Evolutionary conservation across 2,329 filamentous ascomycete species (phyloP).

Genomic region (Capronia epimyces): DNA sequence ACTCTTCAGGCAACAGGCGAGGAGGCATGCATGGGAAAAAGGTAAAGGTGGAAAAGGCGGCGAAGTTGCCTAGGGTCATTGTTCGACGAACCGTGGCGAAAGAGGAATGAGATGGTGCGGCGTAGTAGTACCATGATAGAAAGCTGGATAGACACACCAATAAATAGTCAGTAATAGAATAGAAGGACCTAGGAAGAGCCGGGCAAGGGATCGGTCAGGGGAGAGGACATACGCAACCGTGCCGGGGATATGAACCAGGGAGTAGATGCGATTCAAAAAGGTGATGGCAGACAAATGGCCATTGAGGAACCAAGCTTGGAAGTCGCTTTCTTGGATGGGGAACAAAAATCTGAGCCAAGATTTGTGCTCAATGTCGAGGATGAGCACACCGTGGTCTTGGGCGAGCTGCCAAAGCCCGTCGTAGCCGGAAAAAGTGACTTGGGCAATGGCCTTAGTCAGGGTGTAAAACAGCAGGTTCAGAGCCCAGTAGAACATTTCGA

Average conservation of each 20-base stretch:
- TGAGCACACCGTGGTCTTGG: slow-evolving; percentile 36
- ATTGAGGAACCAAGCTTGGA: slow-evolving; percentile 43
- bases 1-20: slow-evolving; percentile 55
- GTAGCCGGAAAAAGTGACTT: slow-evolving; percentile 47
- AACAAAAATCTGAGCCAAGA: slow-evolving; percentile 38
- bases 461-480: slow-evolving; percentile 61
- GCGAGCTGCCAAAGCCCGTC: slow-evolving; percentile 46
- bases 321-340: slow-evolving; percentile 39
- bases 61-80: slow-evolving; percentile 57
- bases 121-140: slow-evolving; percentile 41
- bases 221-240: slow-evolving; percentile 42
- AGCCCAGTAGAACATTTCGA: slow-evolving; percentile 71
- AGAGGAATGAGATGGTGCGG: slow-evolving; percentile 41
- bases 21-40: slow-evolving; percentile 61
- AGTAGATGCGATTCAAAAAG: slow-evolving; percentile 47
- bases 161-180: background rate
- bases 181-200: background rate
- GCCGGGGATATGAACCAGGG: slow-evolving; percentile 48
- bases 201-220: background rate
- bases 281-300: slow-evolving; percentile 41
- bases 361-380: slow-evolving; percentile 24
- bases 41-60: slow-evolving; percentile 59
- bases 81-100: slow-evolving; percentile 55
- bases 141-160: slow-evolving; percentile 35
- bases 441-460: slow-evolving; percentile 51